These are phyloP conservation scores for Globisporangium polare DNA, from an alignment of 352 stramenopile genomes.

Conservation along the genomic window DNA sequence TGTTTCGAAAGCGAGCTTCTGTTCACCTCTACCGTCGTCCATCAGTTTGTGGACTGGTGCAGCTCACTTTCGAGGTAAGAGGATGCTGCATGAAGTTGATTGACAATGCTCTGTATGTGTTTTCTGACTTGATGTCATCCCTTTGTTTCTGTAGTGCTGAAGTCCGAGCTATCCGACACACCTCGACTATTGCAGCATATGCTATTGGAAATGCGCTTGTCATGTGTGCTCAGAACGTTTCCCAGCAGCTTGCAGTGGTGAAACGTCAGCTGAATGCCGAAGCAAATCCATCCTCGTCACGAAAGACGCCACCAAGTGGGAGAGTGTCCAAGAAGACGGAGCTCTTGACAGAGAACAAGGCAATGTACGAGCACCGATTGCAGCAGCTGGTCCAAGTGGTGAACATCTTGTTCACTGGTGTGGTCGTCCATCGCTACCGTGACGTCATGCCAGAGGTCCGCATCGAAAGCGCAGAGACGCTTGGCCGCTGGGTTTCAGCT, in stretches of 20 bases:
- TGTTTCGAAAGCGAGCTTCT: constrained; percentile 80
- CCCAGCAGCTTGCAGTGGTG: constrained; percentile 59
- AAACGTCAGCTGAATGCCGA: constrained; percentile 72
- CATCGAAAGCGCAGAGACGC: constrained; percentile 65
- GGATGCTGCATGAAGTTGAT: not conserved
- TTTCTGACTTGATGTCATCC: constrained; percentile 6
- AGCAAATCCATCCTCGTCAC: constrained; percentile 20
- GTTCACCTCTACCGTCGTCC: constrained; percentile 60
- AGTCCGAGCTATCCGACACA: constrained; percentile 79
- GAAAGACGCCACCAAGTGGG: constrained; percentile 12
- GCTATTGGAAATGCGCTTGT: constrained; percentile 66
- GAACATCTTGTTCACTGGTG: constrained; percentile 65
- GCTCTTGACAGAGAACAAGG: constrained; percentile 64
- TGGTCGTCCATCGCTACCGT: constrained; percentile 83
- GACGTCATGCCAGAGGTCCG: constrained; percentile 94
- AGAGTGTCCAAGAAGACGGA: constrained; percentile 45
- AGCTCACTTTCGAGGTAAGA: constrained; percentile 70
- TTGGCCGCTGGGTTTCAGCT: constrained; percentile 82
- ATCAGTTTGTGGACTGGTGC: constrained; percentile 76
- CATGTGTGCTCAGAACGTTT: constrained; percentile 39
- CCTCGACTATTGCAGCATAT: constrained; percentile 63
- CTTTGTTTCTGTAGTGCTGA: constrained; percentile 50
- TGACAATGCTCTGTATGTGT: not conserved
- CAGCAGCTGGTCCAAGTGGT: constrained; percentile 58
- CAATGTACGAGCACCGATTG: constrained; percentile 56